Evolutionary conservation across 2,329 filamentous ascomycete species (phyloP).

Genomic region (Fusarium globosum): DNA sequence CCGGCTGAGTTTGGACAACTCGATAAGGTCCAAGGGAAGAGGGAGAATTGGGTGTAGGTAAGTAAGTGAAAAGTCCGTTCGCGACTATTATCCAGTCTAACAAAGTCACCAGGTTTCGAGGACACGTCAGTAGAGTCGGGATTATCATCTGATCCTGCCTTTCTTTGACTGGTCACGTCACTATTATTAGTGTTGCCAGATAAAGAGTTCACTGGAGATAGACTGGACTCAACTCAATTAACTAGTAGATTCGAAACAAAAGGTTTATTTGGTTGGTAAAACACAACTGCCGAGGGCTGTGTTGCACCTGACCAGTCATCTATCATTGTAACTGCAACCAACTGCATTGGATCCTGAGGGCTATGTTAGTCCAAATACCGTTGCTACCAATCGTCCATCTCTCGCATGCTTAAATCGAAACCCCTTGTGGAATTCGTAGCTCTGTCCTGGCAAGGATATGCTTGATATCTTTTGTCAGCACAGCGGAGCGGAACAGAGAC

Average conservation of each 20-base stretch:
- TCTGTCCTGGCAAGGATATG: constrained; percentile 19
- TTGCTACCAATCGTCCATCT: constrained; percentile 15
- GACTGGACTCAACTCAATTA: constrained; percentile 12
- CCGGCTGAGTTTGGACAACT: constrained; percentile 6
- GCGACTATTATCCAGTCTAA: constrained; percentile 3
- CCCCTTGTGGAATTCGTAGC: neutral
- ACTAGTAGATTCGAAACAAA: neutral
- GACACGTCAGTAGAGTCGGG: neutral
- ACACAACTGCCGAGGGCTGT: constrained; percentile 11
- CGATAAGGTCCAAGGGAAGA: neutral
- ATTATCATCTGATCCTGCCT: constrained; percentile 5
- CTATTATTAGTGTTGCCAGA: neutral
- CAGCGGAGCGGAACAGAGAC: neutral
- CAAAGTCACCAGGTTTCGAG: neutral
- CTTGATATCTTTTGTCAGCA: constrained; percentile 3
- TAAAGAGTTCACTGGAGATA: neutral
- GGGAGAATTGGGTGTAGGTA: neutral
- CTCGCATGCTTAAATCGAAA: neutral
- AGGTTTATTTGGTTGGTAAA: neutral
- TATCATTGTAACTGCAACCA: neutral
- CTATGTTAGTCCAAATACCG: neutral
- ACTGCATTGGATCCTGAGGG: neutral
- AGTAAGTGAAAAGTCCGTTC: neutral
- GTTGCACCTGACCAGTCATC: constrained; percentile 6
- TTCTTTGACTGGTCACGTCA: neutral